Percentiles rank a stretch among this genome's conserved stretches.
Conservation (phyloP, 129 eudicot genomes). For the Arctium minus region DNA sequence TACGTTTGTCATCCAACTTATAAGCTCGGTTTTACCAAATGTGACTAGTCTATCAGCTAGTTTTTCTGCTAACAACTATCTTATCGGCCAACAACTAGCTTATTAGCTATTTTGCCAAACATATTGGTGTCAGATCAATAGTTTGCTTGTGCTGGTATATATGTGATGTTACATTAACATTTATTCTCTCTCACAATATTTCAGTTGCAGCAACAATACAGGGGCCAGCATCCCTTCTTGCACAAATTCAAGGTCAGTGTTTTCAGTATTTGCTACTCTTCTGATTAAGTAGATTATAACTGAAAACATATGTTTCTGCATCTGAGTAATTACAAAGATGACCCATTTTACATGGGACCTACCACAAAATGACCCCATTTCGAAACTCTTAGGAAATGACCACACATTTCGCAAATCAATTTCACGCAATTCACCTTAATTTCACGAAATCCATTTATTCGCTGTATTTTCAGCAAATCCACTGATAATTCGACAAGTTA, state of each 20-base stretch:
- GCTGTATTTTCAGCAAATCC: not conserved
- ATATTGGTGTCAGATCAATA: not conserved
- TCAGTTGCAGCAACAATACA: conserved; percentile 48
- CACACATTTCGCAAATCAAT: not conserved
- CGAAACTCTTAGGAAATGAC: not conserved
- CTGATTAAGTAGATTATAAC: not conserved
- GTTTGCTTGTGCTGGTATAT: not conserved
- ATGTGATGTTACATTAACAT: conserved; percentile 2
- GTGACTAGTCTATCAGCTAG: not conserved
- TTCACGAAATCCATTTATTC: not conserved
- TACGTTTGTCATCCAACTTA: not conserved
- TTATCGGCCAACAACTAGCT: no score
- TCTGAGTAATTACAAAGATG: not conserved
- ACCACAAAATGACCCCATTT: not conserved
- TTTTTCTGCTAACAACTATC: not conserved
- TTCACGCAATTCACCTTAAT: not conserved
- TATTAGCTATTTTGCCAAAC: not conserved
- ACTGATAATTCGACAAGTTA: not conserved
- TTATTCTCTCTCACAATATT: conserved; percentile 15
- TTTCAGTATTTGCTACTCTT: conserved; percentile 5
- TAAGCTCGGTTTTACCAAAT: not conserved
- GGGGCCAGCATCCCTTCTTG: conserved; percentile 38
- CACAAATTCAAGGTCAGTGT: conserved; percentile 51
- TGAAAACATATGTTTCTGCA: not conserved
- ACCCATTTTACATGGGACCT: not conserved